Evolutionary conservation across 768 basidiomycete genomes (phyloP).

Genomic region (Mycena rosella): DNA sequence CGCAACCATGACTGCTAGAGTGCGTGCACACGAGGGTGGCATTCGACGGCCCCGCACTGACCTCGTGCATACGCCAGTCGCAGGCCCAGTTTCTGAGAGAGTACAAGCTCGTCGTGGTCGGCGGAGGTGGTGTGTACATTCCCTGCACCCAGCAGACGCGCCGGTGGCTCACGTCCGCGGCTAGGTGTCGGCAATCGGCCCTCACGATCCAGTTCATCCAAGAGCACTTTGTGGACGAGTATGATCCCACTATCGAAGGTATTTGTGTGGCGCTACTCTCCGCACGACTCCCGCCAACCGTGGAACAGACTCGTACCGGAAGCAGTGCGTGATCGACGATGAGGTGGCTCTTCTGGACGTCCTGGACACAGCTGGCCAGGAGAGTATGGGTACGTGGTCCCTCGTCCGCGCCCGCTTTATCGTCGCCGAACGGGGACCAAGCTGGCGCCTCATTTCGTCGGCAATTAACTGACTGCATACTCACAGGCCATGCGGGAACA

Average conservation of each 20-base stretch:
- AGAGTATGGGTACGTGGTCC: conserved; percentile 84
- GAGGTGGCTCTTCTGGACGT: conserved; percentile 98
- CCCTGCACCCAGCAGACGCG: conserved; percentile 5
- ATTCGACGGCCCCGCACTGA: neutral
- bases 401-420: neutral
- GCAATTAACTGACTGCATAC: neutral
- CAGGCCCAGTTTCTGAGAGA: conserved; percentile 94
- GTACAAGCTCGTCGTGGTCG: conserved; percentile 99
- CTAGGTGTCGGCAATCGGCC: conserved; percentile 79
- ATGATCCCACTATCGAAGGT: conserved; percentile 96
- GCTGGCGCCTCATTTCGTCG: neutral
- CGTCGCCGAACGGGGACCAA: neutral
- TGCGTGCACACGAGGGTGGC: conserved; percentile 7
- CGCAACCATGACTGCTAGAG: conserved; percentile 29
- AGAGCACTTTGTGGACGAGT: conserved; percentile 86
- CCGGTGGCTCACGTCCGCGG: conserved; percentile 5
- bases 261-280: conserved; percentile 21
- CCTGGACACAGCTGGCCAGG: conserved; percentile 97
- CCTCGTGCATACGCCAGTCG: conserved; percentile 16
- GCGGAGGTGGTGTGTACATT: conserved; percentile 85
- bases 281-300: no score
- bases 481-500: conserved; percentile 97
- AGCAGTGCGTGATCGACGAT: conserved; percentile 97
- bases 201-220: conserved; percentile 99
- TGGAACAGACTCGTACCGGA: conserved; percentile 92